Evolutionary conservation across 2,329 filamentous ascomycete genomes (phyloP).

Genomic region (Hymenoscyphus fraxineus): DNA sequence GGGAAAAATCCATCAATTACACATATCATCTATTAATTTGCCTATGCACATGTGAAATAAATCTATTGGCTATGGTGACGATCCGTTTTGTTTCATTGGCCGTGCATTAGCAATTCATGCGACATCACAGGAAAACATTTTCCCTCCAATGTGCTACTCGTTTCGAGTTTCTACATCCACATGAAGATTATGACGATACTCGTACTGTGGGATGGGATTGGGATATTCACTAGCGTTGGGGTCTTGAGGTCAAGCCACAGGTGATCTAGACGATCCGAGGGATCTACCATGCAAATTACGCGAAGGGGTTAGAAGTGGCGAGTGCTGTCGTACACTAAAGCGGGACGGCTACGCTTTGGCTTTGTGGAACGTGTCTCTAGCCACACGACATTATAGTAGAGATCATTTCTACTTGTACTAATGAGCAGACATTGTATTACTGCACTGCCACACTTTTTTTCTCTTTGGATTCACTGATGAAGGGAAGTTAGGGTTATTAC

Average conservation of each 20-base stretch:
- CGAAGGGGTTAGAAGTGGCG: constrained; percentile 5
- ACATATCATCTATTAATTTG: background rate
- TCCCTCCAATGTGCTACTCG: background rate
- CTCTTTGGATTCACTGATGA: background rate
- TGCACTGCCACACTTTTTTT: background rate
- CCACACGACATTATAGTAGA: background rate
- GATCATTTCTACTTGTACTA: background rate
- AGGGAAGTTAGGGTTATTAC: background rate
- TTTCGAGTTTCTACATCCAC: background rate
- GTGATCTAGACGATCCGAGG: background rate
- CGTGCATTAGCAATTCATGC: background rate
- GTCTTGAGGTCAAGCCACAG: background rate
- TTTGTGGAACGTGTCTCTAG: background rate
- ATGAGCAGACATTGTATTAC: too few species aligned
- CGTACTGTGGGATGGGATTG: too few species aligned
- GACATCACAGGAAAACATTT: background rate
- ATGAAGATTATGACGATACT: background rate
- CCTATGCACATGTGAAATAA: background rate
- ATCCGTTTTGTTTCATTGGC: too few species aligned
- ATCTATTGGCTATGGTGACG: background rate
- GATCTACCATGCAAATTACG: background rate
- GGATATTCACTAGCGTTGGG: background rate
- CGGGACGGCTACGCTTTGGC: background rate
- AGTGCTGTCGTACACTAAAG: constrained; percentile 2
- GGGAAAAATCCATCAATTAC: background rate